These are phyloP conservation scores for Ceratobasidium sp. DNA, from an alignment of 1,284 basidiomycete species.

Conservation along the genomic window DNA sequence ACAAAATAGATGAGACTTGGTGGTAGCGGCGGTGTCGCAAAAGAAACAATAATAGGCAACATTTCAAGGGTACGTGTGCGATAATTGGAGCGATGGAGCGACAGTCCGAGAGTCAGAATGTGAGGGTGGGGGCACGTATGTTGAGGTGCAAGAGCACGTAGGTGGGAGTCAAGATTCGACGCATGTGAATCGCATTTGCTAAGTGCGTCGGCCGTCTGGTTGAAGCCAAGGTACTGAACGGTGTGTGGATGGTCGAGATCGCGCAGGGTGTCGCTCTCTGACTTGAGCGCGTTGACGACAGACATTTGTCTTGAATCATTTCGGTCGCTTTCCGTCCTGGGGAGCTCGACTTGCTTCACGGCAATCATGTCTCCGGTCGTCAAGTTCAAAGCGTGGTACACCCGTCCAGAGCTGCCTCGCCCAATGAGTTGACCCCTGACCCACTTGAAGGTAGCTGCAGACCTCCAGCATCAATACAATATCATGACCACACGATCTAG, in stretches of 20 bases:
- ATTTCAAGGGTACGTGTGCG: too few relatives aligned
- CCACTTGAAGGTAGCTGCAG: slow-evolving; percentile 94
- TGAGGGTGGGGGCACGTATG: too few relatives aligned
- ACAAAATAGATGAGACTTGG: too few relatives aligned
- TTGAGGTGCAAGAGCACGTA: too few relatives aligned
- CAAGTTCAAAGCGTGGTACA: slow-evolving; percentile 97
- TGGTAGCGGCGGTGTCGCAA: too few relatives aligned
- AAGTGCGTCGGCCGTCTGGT: slow-evolving; percentile 89
- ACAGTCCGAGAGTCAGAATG: too few relatives aligned
- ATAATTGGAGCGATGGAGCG: too few relatives aligned
- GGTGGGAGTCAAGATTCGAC: too few relatives aligned
- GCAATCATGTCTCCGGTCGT: slow-evolving; percentile 99
- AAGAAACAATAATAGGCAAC: too few relatives aligned
- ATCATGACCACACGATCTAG: slow-evolving; percentile 20
- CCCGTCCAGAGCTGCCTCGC: slow-evolving; percentile 95
- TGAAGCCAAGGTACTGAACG: slow-evolving; percentile 97
- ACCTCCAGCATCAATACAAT: slow-evolving; percentile 49
- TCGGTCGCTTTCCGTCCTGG: slow-evolving; percentile 89
- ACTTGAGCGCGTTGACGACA: slow-evolving; percentile 91
- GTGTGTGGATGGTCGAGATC: slow-evolving; percentile 98
- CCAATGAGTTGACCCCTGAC: slow-evolving; percentile 98
- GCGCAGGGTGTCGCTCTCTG: slow-evolving; percentile 95
- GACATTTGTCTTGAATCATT: slow-evolving; percentile 87
- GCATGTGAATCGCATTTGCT: too few relatives aligned
- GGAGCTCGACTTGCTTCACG: slow-evolving; percentile 98